Percentiles rank a stretch among this genome's conserved stretches.
Evolutionary conservation across 345 rosid species (phyloP).

Genomic region (Eucalyptus virginea): DNA sequence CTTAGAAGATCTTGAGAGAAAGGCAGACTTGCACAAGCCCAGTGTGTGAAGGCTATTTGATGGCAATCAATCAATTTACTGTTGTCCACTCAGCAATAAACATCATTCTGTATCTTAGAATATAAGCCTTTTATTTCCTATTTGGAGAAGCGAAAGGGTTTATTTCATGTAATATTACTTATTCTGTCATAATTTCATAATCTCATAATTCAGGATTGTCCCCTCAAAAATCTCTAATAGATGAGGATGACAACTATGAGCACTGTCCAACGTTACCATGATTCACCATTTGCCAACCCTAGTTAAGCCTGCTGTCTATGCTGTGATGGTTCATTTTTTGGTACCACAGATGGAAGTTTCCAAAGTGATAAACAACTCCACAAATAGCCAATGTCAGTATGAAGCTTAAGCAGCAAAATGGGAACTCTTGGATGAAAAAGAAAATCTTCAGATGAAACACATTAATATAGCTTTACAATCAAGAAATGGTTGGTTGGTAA

Average conservation of each 20-base stretch:
- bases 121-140: neutral
- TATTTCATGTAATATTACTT: neutral
- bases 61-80: neutral
- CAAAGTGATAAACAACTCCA: neutral
- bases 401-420: neutral
- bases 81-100: neutral
- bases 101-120: neutral
- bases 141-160: neutral
- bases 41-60: neutral
- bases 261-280: neutral
- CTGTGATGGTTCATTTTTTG: neutral
- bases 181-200: neutral
- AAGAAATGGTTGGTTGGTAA: neutral
- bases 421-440: neutral
- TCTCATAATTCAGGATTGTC: neutral
- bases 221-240: neutral
- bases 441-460: neutral
- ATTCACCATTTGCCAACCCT: neutral
- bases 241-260: neutral
- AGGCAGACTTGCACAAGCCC: neutral
- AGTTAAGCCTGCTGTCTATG: neutral
- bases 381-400: neutral
- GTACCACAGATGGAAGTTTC: neutral
- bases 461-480: neutral
- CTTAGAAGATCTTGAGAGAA: neutral